Percentiles rank a stretch among this genome's conserved stretches.
phyloP scores from a whole-genome alignment of 2,329 filamentous ascomycete genomes.

The Septoria linicola region DNA sequence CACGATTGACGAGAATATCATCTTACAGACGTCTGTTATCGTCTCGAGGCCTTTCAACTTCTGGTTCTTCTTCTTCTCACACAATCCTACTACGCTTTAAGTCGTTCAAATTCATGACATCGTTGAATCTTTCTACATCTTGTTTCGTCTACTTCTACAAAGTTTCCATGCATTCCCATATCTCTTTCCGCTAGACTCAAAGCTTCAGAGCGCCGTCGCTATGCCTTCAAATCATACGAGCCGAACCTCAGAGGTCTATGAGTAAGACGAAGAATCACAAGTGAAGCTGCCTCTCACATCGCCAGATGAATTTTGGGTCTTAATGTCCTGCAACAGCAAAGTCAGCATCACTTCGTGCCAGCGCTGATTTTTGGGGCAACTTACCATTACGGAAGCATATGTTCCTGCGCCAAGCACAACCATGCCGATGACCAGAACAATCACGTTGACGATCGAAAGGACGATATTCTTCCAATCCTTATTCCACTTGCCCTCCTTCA shows the following conservation, averaged over 20 bases:
- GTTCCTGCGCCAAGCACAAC: constrained; percentile 42
- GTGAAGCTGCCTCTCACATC: constrained; percentile 44
- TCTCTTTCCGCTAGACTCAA: constrained; percentile 2
- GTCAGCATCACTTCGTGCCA: too few relatives aligned
- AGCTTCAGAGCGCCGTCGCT: constrained; percentile 2
- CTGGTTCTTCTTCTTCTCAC: not conserved
- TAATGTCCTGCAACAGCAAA: constrained; percentile 45
- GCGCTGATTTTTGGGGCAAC: too few relatives aligned
- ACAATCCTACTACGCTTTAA: too few relatives aligned
- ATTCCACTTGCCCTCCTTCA: constrained; percentile 51
- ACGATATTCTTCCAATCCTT: constrained; percentile 46
- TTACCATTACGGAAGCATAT: constrained; percentile 41
- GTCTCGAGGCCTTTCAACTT: not conserved
- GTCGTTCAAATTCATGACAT: not conserved
- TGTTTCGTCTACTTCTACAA: not conserved
- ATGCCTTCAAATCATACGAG: constrained; percentile 3
- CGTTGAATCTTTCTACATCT: not conserved
- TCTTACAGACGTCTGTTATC: not conserved
- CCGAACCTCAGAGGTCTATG: constrained; percentile 11
- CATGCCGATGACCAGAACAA: constrained; percentile 42
- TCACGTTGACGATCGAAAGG: constrained; percentile 47
- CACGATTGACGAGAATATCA: not conserved
- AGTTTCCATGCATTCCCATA: not conserved
- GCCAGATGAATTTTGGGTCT: constrained; percentile 42
- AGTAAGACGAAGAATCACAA: constrained; percentile 34